Evolutionary conservation across 2,329 filamentous ascomycete genomes (phyloP).

Genomic region (Xylariaceae sp.): DNA sequence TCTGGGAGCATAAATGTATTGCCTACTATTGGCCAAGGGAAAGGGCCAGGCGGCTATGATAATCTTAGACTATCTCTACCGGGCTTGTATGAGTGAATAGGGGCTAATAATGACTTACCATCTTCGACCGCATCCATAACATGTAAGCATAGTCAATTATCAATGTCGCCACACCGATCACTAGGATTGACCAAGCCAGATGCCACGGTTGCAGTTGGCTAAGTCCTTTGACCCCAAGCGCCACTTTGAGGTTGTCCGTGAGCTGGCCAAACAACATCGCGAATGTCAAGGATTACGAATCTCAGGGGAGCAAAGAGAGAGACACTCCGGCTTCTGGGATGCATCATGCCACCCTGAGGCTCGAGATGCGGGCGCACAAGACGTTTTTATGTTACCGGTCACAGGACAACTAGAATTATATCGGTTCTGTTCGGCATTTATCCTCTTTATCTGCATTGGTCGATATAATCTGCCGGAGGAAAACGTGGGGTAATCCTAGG

Average conservation of each 20-base stretch:
- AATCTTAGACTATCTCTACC: slow-evolving; percentile 9
- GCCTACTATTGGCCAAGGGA: slow-evolving; percentile 56
- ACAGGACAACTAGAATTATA: slow-evolving; percentile 10
- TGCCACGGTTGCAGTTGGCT: slow-evolving; percentile 24
- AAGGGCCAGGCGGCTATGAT: slow-evolving; percentile 54
- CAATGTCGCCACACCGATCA: slow-evolving; percentile 33
- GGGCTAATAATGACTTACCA: slow-evolving; percentile 38
- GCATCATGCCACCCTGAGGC: slow-evolving; percentile 4
- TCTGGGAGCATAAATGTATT: slow-evolving; percentile 59
- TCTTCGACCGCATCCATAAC: slow-evolving; percentile 51
- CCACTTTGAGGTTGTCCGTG: slow-evolving; percentile 12
- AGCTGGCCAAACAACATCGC: slow-evolving; percentile 31
- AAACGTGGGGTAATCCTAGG: slow-evolving; percentile 20
- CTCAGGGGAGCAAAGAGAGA: neutral
- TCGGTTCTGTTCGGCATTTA: slow-evolving; percentile 22
- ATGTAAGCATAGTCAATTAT: slow-evolving; percentile 51
- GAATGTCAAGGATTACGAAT: neutral
- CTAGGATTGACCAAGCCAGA: slow-evolving; percentile 21
- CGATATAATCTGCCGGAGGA: slow-evolving; percentile 24
- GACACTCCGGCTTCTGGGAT: neutral
- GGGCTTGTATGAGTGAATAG: neutral
- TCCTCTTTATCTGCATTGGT: slow-evolving; percentile 14
- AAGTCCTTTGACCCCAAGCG: slow-evolving; percentile 5
- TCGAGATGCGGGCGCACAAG: slow-evolving; percentile 2
- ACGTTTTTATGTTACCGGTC: slow-evolving; percentile 11